Base-by-base conservation (phyloP, 2,329 filamentous ascomycete species). In the Pestalotiopsis sp. region DNA sequence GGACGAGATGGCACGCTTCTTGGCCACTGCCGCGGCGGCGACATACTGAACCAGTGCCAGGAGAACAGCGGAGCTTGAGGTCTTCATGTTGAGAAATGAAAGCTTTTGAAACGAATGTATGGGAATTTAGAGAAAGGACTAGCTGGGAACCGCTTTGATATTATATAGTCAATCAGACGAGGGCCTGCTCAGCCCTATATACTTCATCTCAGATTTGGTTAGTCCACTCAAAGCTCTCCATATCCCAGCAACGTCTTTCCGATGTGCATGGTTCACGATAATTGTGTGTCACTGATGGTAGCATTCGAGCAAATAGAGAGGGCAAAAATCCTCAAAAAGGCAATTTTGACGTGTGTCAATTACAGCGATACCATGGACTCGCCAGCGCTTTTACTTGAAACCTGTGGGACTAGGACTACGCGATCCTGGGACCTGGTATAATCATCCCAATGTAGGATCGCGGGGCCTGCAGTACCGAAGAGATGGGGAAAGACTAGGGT, bases 1-100 rank as follows among this genome's bases (percentile, higher is more conserved):
- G 27, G 59, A 61, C 5, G 59, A 61, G 25, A 61, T 61, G 31
- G 59, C 59, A 23, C 59, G 59, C n/a, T 38, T 61, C 7, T 59
- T 36, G 12, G 7, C 2, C 11, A 59, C 25, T 14, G 57, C 23
- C 57, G 57, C 57, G 9, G 20, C 57, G 20, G 23, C 27, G 9
- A 17, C 14, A 23, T 27, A 31, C 5, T 52, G 45, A n/a, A 17
- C 7, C 6, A 52, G 45, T n/a, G 45, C 45, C 45, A 52, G n/a
- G 20, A 52, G 45, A 52, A 52, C 20, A 6, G 45, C 45, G 1
- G 45, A 52, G 45, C 20, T 17, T n/a, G 45, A n/a, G 20, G n/a
- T 2, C 20, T 52, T 52, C 45, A 52, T 52, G 17, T 52, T 2
- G 45, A 9, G n/a, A n/a, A 49, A 20, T 1, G 7, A n/a, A 49